phyloP scores from a whole-genome alignment of 257 asterid genomes.

The Henckelia pumila region DNA sequence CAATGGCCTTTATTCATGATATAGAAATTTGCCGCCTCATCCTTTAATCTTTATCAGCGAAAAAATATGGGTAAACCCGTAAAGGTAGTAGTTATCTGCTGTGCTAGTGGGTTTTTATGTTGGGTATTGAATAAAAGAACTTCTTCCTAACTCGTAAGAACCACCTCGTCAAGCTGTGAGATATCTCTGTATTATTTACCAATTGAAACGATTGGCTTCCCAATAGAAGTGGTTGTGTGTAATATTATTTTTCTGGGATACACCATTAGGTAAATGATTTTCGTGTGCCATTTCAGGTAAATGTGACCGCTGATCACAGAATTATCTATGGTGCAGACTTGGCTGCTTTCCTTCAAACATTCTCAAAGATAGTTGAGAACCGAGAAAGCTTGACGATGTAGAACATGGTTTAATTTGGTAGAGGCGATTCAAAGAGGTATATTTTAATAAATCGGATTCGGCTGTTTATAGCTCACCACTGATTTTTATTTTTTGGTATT shows the following conservation, averaged over 20 bases:
- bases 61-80: neutral
- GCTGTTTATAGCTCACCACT: constrained; percentile 10
- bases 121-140: no score
- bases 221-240: neutral
- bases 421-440: constrained; percentile 9
- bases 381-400: constrained; percentile 76
- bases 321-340: constrained; percentile 81
- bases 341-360: constrained; percentile 79
- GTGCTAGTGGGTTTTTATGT: neutral
- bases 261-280: neutral
- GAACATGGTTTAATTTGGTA: constrained; percentile 26
- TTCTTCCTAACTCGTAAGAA: no score
- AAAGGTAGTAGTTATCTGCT: neutral
- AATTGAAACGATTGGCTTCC: neutral
- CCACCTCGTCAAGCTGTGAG: neutral
- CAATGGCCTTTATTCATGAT: neutral
- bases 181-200: neutral
- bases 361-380: constrained; percentile 69
- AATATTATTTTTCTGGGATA: neutral
- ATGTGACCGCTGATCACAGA: constrained; percentile 85
- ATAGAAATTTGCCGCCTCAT: no score
- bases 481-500: constrained; percentile 22
- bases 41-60: neutral
- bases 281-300: constrained; percentile 49
- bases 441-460: neutral